phyloP scores from a whole-genome alignment of 805 yeast genomes.

The Sugiyamaella chiloensis region DNA sequence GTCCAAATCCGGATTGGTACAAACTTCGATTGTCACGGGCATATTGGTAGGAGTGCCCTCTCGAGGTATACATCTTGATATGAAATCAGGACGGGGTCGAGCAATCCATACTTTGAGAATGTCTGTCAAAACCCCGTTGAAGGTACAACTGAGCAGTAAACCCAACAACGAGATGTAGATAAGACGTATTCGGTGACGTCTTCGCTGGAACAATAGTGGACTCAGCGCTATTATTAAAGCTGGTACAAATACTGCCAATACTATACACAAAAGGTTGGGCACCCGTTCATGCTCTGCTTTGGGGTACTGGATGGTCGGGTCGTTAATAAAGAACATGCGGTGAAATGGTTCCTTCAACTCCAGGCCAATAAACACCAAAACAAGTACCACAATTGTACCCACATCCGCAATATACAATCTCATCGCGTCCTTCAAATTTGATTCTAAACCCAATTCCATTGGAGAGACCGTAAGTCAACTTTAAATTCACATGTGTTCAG shows the following conservation, averaged over 20 bases:
- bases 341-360: conserved; percentile 55
- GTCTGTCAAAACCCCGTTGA: conserved; percentile 66
- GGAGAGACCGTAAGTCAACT: too few relatives aligned
- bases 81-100: conserved; percentile 86
- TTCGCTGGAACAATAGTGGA: conserved; percentile 29
- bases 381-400: conserved; percentile 13
- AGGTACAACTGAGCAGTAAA: conserved; percentile 53
- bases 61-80: conserved; percentile 77
- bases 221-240: conserved; percentile 23
- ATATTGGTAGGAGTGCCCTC: conserved; percentile 48
- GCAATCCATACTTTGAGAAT: conserved; percentile 81
- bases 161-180: conserved; percentile 68
- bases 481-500: too few relatives aligned
- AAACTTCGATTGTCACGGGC: conserved; percentile 33
- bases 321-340: conserved; percentile 73
- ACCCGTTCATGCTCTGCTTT: conserved; percentile 74
- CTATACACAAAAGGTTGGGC: conserved; percentile 48
- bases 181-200: conserved; percentile 38
- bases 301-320: conserved; percentile 77
- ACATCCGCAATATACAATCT: conserved; percentile 19
- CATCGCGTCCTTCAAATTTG: too few relatives aligned
- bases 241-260: conserved; percentile 18
- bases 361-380: conserved; percentile 8
- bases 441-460: too few relatives aligned
- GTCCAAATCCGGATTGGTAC: conserved; percentile 32